Evolutionary conservation across 2,329 filamentous ascomycete genomes (phyloP).

Genomic region (Colletotrichum endophyticum): DNA sequence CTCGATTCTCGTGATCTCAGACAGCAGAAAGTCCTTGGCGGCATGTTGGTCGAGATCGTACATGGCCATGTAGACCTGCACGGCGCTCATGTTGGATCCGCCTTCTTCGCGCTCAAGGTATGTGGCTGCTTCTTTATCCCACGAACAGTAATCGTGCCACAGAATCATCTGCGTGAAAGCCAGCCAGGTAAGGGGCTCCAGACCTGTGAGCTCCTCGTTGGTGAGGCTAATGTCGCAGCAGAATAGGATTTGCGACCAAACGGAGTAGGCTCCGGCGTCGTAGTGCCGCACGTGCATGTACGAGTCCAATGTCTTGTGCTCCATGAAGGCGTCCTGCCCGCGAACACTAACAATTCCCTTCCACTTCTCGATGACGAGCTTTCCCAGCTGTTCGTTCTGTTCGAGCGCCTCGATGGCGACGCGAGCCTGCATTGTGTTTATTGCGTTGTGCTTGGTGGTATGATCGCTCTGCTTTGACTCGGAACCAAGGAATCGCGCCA

Average conservation of each 20-base stretch:
- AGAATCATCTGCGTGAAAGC: background rate
- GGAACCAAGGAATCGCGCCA: background rate
- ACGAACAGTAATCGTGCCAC: background rate
- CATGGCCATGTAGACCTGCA: background rate
- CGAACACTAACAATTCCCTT: background rate
- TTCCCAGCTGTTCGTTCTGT: background rate
- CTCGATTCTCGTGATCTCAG: background rate
- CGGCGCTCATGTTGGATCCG: background rate
- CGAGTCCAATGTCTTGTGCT: background rate
- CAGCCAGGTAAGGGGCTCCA: background rate
- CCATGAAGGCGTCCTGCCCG: background rate
- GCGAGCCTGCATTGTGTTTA: background rate
- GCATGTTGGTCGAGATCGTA: background rate
- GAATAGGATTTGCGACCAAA: background rate
- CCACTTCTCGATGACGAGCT: background rate
- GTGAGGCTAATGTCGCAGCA: background rate
- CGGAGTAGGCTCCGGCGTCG: background rate
- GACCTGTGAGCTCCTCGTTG: background rate
- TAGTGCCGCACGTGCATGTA: background rate
- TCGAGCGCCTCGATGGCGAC: background rate
- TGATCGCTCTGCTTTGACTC: background rate
- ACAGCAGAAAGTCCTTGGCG: background rate
- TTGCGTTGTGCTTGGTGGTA: background rate
- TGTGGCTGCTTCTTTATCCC: background rate
- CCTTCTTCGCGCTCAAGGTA: background rate